Percentiles rank a stretch among this genome's conserved stretches.
Conservation (phyloP, 2,329 filamentous ascomycete species). For the Alternaria viburni region DNA sequence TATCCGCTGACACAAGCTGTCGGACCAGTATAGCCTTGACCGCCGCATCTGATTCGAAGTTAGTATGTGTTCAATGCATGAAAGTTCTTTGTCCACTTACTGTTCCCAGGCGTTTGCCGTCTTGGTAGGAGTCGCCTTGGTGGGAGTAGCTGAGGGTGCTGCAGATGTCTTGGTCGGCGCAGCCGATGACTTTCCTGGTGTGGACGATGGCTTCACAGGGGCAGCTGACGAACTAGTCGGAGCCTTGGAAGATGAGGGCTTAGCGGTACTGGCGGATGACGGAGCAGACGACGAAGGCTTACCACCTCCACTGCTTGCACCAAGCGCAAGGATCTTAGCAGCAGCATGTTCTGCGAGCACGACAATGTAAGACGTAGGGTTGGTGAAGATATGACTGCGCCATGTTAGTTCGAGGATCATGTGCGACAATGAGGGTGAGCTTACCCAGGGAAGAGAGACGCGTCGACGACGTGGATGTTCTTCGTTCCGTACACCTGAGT, state of each 20-base stretch:
- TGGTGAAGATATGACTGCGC: slow-evolving; percentile 42
- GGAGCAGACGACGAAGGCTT: slow-evolving; percentile 4
- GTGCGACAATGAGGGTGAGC: background rate
- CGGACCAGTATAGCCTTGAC: slow-evolving; percentile 22
- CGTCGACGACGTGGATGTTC: slow-evolving; percentile 57
- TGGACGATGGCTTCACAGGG: slow-evolving; percentile 1
- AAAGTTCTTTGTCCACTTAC: background rate
- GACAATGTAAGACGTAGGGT: slow-evolving; percentile 49
- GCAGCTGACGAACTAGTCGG: background rate
- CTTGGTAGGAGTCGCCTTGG: too few species aligned
- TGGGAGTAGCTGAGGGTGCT: background rate
- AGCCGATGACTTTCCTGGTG: background rate
- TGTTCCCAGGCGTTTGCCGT: slow-evolving; percentile 3
- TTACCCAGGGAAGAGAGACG: slow-evolving; percentile 54
- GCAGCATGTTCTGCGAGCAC: slow-evolving; percentile 46
- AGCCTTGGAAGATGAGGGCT: slow-evolving; percentile 4
- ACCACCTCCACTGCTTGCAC: slow-evolving; percentile 8
- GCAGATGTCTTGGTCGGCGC: background rate
- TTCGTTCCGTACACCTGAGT: slow-evolving; percentile 57
- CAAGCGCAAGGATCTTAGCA: slow-evolving; percentile 46
- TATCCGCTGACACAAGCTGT: slow-evolving; percentile 24
- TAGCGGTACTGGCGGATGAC: slow-evolving; percentile 7
- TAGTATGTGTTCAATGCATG: background rate
- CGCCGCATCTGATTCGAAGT: slow-evolving; percentile 26
- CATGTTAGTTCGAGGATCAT: slow-evolving; percentile 14